Evolutionary conservation across 805 yeast genomes (phyloP).

Genomic region (Schizosaccharomyces cryophilus): DNA sequence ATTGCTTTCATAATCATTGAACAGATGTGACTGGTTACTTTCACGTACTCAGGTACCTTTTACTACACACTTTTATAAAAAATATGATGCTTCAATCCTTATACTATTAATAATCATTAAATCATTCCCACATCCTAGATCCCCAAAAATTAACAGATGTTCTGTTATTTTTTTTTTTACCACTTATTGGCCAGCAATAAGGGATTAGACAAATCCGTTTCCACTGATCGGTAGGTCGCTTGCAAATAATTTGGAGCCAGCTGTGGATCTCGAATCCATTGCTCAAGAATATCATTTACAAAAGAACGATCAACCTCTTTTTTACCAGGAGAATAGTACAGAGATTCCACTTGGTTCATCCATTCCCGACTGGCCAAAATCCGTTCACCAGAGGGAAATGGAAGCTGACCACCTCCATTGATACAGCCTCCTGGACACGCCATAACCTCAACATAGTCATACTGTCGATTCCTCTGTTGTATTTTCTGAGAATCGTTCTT

Average conservation of each 20-base stretch:
- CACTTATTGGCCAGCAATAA: not conserved
- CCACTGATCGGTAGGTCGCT: not conserved
- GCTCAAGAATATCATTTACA: not conserved
- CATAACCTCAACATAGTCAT: slow-evolving; percentile 81
- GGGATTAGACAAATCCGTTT: not conserved
- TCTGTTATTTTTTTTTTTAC: not conserved
- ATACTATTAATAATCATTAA: not conserved
- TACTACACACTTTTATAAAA: no score
- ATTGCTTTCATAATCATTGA: no score
- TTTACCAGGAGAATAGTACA: not conserved
- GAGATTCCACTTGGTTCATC: not conserved
- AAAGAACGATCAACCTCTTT: not conserved
- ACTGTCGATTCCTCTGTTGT: slow-evolving; percentile 10
- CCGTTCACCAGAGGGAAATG: not conserved
- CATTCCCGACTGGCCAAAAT: not conserved
- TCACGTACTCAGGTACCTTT: no score
- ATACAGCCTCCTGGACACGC: slow-evolving; percentile 97
- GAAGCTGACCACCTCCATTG: slow-evolving; percentile 83
- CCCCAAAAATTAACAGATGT: not conserved
- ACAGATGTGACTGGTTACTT: no score
- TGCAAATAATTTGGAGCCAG: not conserved
- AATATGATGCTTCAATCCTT: no score
- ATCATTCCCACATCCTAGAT: not conserved
- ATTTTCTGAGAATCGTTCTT: slow-evolving; percentile 9
- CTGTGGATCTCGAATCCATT: not conserved